A percentile compares a stretch with the other conserved stretches of the same genome.
Conservation (phyloP, 2,329 filamentous ascomycete genomes). For the Fusarium tjaetaba region DNA sequence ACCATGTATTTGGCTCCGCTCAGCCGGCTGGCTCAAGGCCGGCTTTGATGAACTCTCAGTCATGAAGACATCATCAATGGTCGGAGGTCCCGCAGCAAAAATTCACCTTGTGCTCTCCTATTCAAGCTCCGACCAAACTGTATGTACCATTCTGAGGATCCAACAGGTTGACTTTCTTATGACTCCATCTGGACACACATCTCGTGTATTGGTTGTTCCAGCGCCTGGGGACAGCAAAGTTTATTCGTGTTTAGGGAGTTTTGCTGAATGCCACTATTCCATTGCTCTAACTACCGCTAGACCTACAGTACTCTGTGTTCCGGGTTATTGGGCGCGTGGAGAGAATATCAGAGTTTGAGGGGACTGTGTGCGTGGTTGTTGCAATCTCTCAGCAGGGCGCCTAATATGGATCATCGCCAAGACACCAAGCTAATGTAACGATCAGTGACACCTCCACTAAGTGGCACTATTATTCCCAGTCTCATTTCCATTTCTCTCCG, state of each 20-base stretch:
- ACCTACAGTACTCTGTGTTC: not conserved
- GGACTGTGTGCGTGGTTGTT: not conserved
- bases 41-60: not conserved
- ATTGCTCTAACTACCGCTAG: not conserved
- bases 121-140: not conserved
- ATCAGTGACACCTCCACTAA: conserved; percentile 11
- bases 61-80: not conserved
- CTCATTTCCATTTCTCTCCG: conserved; percentile 31
- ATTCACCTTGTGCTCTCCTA: conserved; percentile 7
- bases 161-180: conserved; percentile 13
- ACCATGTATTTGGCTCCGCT: not conserved
- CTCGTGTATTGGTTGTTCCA: not conserved
- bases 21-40: not conserved
- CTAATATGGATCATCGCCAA: conserved; percentile 25
- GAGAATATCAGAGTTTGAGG: not conserved
- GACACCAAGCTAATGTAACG: not conserved
- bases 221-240: not conserved
- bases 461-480: conserved; percentile 29
- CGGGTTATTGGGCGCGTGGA: not conserved
- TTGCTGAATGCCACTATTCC: not conserved
- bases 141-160: not conserved
- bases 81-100: not conserved
- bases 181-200: not conserved
- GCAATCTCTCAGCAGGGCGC: conserved; percentile 13
- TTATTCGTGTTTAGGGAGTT: not conserved